Conservation (phyloP, 208 protist species). For the Acanthamoeba royreba region DNA sequence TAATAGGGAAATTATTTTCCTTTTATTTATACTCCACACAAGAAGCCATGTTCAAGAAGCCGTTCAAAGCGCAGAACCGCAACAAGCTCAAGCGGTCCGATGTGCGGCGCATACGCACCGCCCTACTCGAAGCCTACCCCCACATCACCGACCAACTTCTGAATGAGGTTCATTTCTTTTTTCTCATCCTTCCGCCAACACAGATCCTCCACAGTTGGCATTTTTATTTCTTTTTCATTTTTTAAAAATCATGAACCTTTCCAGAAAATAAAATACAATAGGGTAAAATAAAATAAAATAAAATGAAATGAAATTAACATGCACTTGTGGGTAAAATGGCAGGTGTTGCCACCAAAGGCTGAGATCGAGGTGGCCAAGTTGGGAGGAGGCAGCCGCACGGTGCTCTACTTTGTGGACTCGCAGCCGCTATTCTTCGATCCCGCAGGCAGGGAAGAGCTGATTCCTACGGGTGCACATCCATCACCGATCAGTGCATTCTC, state of each 20-base stretch:
- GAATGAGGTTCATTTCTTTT: neutral
- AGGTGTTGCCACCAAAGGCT: neutral
- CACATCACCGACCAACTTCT: constrained; percentile 7
- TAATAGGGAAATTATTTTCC: too few relatives aligned
- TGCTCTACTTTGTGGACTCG: neutral
- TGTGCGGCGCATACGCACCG: neutral
- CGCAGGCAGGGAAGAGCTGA: neutral
- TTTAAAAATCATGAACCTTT: neutral
- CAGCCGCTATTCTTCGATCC: constrained; percentile 17
- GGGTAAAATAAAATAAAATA: too few relatives aligned
- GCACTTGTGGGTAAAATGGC: neutral
- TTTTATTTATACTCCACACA: too few relatives aligned
- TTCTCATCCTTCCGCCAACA: neutral
- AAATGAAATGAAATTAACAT: neutral
- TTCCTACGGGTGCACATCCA: neutral
- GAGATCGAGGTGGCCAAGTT: neutral
- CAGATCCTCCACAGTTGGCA: neutral
- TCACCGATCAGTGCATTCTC: neutral
- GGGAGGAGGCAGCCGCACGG: neutral
- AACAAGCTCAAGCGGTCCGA: neutral
- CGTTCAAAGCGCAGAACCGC: neutral
- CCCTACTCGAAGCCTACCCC: neutral
- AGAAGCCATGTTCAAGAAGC: constrained; percentile 12
- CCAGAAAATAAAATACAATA: too few relatives aligned
- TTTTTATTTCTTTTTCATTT: neutral